A percentile compares a stretch with the other conserved stretches of the same genome.
Evolutionary conservation across 2,329 filamentous ascomycete genomes (phyloP).

Genomic region (Fusarium sublunatum): DNA sequence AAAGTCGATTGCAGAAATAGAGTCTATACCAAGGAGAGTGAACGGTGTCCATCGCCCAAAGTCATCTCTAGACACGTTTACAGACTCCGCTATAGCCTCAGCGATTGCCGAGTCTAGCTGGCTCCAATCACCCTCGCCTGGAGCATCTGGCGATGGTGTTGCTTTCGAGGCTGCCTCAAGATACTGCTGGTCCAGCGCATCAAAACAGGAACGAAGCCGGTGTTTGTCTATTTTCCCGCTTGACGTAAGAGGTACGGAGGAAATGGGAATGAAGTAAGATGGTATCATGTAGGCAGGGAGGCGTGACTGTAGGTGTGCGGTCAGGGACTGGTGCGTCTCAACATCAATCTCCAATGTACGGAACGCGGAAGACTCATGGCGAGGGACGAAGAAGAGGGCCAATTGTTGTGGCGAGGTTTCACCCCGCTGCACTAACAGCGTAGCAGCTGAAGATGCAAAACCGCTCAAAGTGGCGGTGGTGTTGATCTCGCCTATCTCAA

Average conservation of each 20-base stretch:
- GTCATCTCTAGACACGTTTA: conserved; percentile 56
- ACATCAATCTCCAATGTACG: conserved; percentile 52
- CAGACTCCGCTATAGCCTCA: conserved; percentile 61
- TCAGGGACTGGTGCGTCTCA: conserved; percentile 59
- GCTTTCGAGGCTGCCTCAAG: conserved; percentile 54
- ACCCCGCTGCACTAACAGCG: conserved; percentile 64
- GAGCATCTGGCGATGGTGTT: conserved; percentile 43
- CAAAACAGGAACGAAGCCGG: conserved; percentile 62
- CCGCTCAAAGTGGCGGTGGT: conserved; percentile 65
- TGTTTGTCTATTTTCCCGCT: conserved; percentile 79
- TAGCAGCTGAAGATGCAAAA: conserved; percentile 70
- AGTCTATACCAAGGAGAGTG: conserved; percentile 83
- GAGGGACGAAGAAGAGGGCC: conserved; percentile 75
- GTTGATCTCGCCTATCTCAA: conserved; percentile 83
- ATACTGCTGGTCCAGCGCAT: conserved; percentile 56
- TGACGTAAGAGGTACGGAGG: conserved; percentile 74
- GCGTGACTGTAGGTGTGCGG: conserved; percentile 62
- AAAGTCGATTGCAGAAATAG: conserved; percentile 80
- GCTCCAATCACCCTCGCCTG: conserved; percentile 60
- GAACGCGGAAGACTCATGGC: conserved; percentile 45
- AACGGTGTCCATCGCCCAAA: conserved; percentile 77
- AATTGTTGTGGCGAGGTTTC: conserved; percentile 63
- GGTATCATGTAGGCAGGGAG: conserved; percentile 86
- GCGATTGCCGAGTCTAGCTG: conserved; percentile 67
- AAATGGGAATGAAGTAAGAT: conserved; percentile 76